These are phyloP conservation scores for Aspergillus heteromorphus DNA, from an alignment of 495 filamentous ascomycete species.

Conservation along the genomic window DNA sequence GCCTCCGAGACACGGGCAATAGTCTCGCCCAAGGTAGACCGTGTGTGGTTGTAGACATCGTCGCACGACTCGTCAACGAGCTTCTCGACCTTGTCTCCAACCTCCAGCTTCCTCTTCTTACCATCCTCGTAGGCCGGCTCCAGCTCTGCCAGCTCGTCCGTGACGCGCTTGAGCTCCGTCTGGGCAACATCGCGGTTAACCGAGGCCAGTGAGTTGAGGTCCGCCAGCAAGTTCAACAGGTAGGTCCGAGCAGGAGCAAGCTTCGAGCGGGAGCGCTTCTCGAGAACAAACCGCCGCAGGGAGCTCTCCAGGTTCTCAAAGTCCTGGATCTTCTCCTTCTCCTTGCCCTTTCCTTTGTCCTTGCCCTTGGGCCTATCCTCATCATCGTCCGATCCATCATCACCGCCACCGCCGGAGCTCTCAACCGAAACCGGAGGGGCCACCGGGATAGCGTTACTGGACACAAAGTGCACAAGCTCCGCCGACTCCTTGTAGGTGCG, in stretches of 20 bases:
- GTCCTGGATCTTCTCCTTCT: slow-evolving; percentile 78
- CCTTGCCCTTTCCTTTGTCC: slow-evolving; percentile 83
- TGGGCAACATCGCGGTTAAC: slow-evolving; percentile 87
- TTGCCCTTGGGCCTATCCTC: slow-evolving; percentile 40
- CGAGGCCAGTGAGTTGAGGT: slow-evolving; percentile 72
- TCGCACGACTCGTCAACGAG: slow-evolving; percentile 80
- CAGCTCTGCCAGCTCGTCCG: slow-evolving; percentile 70
- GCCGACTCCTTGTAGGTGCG: slow-evolving; percentile 86
- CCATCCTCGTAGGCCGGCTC: slow-evolving; percentile 81
- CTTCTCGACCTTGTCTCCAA: slow-evolving; percentile 73
- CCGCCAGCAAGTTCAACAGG: slow-evolving; percentile 85
- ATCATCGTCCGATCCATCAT: slow-evolving; percentile 52
- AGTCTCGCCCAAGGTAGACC: slow-evolving; percentile 60
- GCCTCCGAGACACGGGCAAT: slow-evolving; percentile 71
- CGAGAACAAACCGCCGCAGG: slow-evolving; percentile 87
- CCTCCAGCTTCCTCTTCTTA: slow-evolving; percentile 73
- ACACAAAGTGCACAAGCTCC: slow-evolving; percentile 96
- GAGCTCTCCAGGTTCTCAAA: slow-evolving; percentile 87
- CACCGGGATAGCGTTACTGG: slow-evolving; percentile 86
- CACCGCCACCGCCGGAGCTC: slow-evolving; percentile 46
- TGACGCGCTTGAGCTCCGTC: slow-evolving; percentile 79
- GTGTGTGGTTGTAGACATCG: slow-evolving; percentile 77
- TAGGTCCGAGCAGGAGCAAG: slow-evolving; percentile 94
- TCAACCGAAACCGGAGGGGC: slow-evolving; percentile 46
- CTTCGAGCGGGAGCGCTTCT: slow-evolving; percentile 92